phyloP scores from a whole-genome alignment of 352 stramenopile species.

The Elongisporangium prolatum region DNA sequence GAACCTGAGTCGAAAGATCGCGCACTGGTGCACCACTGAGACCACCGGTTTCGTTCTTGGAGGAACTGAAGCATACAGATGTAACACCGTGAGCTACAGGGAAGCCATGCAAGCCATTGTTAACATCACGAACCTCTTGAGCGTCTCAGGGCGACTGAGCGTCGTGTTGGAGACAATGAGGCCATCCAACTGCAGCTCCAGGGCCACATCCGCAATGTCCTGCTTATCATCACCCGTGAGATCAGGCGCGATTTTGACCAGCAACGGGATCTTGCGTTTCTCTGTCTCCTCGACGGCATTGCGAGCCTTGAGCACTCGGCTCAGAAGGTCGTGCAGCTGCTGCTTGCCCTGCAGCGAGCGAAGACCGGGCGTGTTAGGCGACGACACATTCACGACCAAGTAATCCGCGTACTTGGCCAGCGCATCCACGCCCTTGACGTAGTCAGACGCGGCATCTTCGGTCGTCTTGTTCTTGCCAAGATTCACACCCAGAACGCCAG shows the following conservation, averaged over 20 bases:
- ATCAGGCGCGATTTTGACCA: conserved; percentile 98
- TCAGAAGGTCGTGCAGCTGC: conserved; percentile 76
- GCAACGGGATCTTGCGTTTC: conserved; percentile 80
- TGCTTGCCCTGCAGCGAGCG: conserved; percentile 75
- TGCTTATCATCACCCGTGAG: conserved; percentile 92
- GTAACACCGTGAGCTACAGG: not conserved
- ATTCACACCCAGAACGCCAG: conserved; percentile 94
- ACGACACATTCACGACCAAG: conserved; percentile 98
- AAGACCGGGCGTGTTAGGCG: conserved; percentile 93
- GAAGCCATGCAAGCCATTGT: not conserved
- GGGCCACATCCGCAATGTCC: conserved; percentile 91
- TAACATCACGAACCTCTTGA: conserved; percentile 46
- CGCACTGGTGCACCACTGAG: conserved; percentile 94
- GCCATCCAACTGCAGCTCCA: conserved; percentile 89
- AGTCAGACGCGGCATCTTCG: conserved; percentile 82
- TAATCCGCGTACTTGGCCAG: conserved; percentile 96
- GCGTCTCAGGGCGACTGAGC: conserved; percentile 76
- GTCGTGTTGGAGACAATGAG: conserved; percentile 99
- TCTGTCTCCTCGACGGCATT: conserved; percentile 53
- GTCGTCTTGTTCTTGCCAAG: conserved; percentile 97
- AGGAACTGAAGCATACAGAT: conserved; percentile 14
- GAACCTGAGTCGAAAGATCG: conserved; percentile 92
- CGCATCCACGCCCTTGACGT: conserved; percentile 86
- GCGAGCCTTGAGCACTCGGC: conserved; percentile 60
- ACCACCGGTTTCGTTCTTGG: conserved; percentile 88